Percentiles rank a stretch among this genome's conserved stretches.
Conservation (phyloP, 2,329 filamentous ascomycete species). For the Graphium sp. region DNA sequence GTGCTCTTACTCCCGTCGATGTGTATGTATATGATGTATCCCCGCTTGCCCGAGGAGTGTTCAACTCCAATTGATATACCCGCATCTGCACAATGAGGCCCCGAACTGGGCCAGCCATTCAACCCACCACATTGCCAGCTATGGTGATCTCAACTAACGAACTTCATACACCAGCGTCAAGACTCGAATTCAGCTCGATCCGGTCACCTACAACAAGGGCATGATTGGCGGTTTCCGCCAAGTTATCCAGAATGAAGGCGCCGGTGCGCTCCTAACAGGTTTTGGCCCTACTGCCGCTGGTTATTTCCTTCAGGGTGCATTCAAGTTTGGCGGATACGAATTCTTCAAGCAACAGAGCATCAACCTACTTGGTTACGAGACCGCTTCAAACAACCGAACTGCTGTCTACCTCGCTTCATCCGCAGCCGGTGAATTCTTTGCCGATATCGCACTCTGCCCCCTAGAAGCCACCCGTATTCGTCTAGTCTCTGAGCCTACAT, state of each 20-base stretch:
- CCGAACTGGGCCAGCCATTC: too few relatives aligned
- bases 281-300: constrained; percentile 72
- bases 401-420: constrained; percentile 63
- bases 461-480: constrained; percentile 88
- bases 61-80: too few relatives aligned
- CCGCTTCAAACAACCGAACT: constrained; percentile 62
- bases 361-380: constrained; percentile 62
- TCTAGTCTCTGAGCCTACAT: constrained; percentile 76
- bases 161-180: constrained; percentile 56
- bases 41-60: too few relatives aligned
- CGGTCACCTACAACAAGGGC: constrained; percentile 74
- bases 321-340: constrained; percentile 70
- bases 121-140: not conserved
- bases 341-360: constrained; percentile 92
- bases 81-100: too few relatives aligned
- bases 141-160: constrained; percentile 8
- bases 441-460: constrained; percentile 73
- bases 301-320: constrained; percentile 86
- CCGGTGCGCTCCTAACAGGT: constrained; percentile 72
- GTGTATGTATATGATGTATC: constrained; percentile 71
- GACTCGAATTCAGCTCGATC: constrained; percentile 89
- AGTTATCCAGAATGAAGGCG: constrained; percentile 71
- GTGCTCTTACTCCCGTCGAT: constrained; percentile 92
- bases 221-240: constrained; percentile 76
- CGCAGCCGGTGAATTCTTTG: constrained; percentile 50